Conservation (phyloP, 1,139 yeast genomes). For the Geotrichum armillariae region DNA sequence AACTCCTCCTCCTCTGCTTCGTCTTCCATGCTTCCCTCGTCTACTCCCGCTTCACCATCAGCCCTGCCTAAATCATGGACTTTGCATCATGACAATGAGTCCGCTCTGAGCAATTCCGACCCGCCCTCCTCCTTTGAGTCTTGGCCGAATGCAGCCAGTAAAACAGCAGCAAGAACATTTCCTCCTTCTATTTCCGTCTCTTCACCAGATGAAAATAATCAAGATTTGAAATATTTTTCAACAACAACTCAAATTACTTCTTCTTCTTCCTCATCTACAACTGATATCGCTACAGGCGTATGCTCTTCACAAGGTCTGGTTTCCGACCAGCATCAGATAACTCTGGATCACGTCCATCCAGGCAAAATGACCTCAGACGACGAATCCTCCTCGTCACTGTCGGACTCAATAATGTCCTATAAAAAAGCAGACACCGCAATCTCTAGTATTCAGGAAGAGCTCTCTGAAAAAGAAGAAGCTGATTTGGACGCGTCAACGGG, state of each 20-base stretch:
- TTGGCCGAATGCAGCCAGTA: conserved; percentile 11
- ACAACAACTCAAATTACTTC: neutral
- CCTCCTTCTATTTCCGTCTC: conserved; percentile 6
- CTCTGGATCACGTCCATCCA: conserved; percentile 1
- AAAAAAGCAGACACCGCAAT: conserved; percentile 7
- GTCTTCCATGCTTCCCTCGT: neutral
- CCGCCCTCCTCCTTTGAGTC: conserved; percentile 16
- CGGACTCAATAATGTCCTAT: conserved; percentile 5
- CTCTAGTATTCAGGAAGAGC: conserved; percentile 11
- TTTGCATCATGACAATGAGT: neutral
- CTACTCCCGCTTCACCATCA: neutral
- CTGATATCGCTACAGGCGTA: conserved; percentile 1
- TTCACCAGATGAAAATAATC: neutral
- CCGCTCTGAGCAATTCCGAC: conserved; percentile 6
- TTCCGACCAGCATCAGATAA: conserved; percentile 12
- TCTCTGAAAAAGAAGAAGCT: neutral
- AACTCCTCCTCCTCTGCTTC: neutral
- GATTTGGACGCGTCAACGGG: neutral
- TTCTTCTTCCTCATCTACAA: neutral
- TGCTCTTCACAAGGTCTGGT: conserved; percentile 3
- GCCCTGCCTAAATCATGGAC: neutral
- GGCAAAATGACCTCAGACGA: conserved; percentile 8
- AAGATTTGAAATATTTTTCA: neutral
- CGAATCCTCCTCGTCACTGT: conserved; percentile 1
- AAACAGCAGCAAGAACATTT: neutral